Evolutionary conservation across 2,329 filamentous ascomycete genomes (phyloP).

Genomic region (Fusarium vanettenii): DNA sequence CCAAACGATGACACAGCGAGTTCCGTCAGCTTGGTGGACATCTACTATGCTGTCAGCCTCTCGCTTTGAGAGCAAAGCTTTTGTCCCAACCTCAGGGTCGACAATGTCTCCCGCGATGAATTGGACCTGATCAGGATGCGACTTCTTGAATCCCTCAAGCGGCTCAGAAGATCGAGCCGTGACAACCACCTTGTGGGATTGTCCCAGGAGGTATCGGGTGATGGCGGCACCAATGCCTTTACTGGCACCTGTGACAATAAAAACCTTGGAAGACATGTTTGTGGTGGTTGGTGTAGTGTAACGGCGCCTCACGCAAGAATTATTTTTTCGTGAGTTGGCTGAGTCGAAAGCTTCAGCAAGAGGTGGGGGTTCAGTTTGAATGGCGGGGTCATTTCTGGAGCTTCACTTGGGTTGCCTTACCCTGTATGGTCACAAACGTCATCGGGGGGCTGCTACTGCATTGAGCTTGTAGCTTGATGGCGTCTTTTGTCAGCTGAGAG

Average conservation of each 20-base stretch:
- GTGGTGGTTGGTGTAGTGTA: conserved; percentile 2
- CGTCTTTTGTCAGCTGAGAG: neutral
- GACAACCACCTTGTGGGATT: conserved; percentile 68
- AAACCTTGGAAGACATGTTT: conserved; percentile 68
- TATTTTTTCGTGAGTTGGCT: conserved; percentile 1
- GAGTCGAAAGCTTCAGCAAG: conserved; percentile 10
- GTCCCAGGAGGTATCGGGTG: conserved; percentile 61
- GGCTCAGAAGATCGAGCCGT: conserved; percentile 65
- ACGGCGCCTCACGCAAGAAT: neutral
- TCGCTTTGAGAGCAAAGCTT: neutral
- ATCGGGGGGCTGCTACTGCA: conserved; percentile 12
- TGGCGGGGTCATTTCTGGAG: conserved; percentile 33
- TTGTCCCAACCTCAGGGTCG: conserved; percentile 51
- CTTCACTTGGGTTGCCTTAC: conserved; percentile 19
- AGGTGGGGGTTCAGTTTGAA: conserved; percentile 22
- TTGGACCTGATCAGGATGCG: conserved; percentile 62
- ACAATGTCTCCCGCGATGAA: conserved; percentile 67
- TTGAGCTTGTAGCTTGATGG: neutral
- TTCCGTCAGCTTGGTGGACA: conserved; percentile 72
- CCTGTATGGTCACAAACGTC: conserved; percentile 35
- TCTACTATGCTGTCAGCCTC: conserved; percentile 47
- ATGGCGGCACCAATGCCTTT: conserved; percentile 71
- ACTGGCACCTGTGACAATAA: conserved; percentile 76
- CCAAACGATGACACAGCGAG: conserved; percentile 76
- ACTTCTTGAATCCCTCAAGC: conserved; percentile 62